Evolutionary conservation across 306 rosid genomes (phyloP).

Genomic region (Cicer cuneatum): DNA sequence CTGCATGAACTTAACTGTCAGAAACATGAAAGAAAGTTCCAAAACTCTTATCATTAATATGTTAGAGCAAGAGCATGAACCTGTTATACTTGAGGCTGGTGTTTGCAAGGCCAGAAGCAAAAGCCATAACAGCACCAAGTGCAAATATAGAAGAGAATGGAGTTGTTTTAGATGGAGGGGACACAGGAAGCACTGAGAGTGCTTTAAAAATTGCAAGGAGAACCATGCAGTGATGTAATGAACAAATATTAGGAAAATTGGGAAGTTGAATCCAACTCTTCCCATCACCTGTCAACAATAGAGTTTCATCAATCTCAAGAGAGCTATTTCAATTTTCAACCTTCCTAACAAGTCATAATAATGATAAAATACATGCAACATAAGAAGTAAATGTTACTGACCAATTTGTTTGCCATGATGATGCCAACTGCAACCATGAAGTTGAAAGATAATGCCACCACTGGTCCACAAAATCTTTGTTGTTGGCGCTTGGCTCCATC

Average conservation of each 20-base stretch:
- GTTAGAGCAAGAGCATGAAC: slow-evolving; percentile 45
- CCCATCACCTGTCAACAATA: slow-evolving; percentile 80
- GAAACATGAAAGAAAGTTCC: slow-evolving; percentile 16
- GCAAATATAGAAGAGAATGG: slow-evolving; percentile 91
- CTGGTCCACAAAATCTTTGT: slow-evolving; percentile 82
- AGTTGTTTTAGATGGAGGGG: slow-evolving; percentile 86
- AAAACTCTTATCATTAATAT: not conserved
- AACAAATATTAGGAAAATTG: slow-evolving; percentile 85
- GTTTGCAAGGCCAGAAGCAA: slow-evolving; percentile 97
- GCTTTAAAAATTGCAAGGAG: slow-evolving; percentile 83
- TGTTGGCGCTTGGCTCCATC: slow-evolving; percentile 97
- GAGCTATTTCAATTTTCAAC: not conserved
- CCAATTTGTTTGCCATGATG: slow-evolving; percentile 84
- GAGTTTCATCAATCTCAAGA: not conserved
- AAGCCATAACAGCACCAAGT: slow-evolving; percentile 92
- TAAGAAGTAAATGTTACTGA: slow-evolving; percentile 24
- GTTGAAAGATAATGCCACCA: slow-evolving; percentile 80
- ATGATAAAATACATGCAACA: not conserved
- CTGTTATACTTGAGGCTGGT: slow-evolving; percentile 93
- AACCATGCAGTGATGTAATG: slow-evolving; percentile 80
- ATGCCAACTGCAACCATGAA: slow-evolving; percentile 78
- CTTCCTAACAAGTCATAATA: too few species aligned
- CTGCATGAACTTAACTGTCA: slow-evolving; percentile 58
- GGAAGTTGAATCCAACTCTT: slow-evolving; percentile 85
- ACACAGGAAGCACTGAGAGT: slow-evolving; percentile 75